A percentile compares a stretch with the other conserved stretches of the same genome.
phyloP scores from a whole-genome alignment of 2,329 filamentous ascomycete species.

The Cladophialophora bantiana region DNA sequence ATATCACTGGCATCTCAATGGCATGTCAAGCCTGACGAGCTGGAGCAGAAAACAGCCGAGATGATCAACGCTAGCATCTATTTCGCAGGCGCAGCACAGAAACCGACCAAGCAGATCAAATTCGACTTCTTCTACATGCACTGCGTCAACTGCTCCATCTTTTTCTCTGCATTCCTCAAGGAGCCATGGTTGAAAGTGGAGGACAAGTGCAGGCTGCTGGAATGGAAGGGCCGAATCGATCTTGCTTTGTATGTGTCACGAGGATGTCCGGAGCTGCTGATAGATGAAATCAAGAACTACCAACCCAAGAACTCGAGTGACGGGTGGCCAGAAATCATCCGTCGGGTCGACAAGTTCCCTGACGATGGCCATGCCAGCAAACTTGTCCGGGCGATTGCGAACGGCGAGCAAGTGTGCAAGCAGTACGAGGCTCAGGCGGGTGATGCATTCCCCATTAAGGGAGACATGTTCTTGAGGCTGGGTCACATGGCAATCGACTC shows the following conservation, averaged over 20 bases:
- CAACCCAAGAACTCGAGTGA: constrained; percentile 54
- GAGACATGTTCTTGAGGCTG: constrained; percentile 53
- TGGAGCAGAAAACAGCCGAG: constrained; percentile 65
- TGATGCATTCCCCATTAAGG: constrained; percentile 47
- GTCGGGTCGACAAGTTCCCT: constrained; percentile 52
- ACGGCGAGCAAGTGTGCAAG: constrained; percentile 64
- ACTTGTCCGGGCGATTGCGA: constrained; percentile 71
- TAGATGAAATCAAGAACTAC: constrained; percentile 68
- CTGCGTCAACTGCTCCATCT: constrained; percentile 77
- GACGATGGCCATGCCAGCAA: constrained; percentile 89
- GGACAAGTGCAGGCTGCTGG: constrained; percentile 73
- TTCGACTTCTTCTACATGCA: constrained; percentile 89
- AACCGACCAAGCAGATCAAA: constrained; percentile 69
- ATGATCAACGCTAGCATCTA: constrained; percentile 73
- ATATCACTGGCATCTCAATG: constrained; percentile 67
- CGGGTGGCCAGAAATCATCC: constrained; percentile 55
- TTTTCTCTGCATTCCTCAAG: constrained; percentile 66
- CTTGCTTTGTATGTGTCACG: constrained; percentile 76
- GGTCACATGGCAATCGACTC: constrained; percentile 51
- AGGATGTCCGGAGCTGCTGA: constrained; percentile 65
- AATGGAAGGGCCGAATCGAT: constrained; percentile 82
- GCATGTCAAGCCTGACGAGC: constrained; percentile 60
- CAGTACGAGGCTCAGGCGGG: constrained; percentile 45
- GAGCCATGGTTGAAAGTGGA: constrained; percentile 66
- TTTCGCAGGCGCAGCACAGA: constrained; percentile 68